Conservation (phyloP, 1,139 yeast species). For the Nakaseomyces delphensis region DNA sequence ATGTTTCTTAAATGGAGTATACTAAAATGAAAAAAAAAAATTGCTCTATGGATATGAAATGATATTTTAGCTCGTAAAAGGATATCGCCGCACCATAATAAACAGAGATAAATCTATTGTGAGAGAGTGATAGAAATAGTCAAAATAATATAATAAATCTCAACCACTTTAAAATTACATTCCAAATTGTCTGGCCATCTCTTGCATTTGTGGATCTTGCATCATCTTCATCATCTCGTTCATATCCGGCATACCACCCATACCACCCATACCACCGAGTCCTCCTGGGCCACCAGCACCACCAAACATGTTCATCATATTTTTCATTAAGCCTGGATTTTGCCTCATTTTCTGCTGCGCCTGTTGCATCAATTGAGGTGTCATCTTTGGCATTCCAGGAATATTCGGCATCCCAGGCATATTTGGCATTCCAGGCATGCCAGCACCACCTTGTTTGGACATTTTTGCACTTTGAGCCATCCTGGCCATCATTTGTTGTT, state of each 20-base stretch:
- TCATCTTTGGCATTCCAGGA: slow-evolving; percentile 34
- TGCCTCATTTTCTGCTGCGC: slow-evolving; percentile 50
- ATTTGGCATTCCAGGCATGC: slow-evolving; percentile 38
- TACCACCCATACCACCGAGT: slow-evolving; percentile 33
- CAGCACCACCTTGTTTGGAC: slow-evolving; percentile 36
- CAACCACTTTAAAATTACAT: slow-evolving; percentile 17
- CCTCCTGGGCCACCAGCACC: slow-evolving; percentile 41
- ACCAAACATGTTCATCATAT: slow-evolving; percentile 45
- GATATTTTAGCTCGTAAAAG: not conserved
- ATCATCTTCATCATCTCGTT: slow-evolving; percentile 51
- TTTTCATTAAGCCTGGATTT: slow-evolving; percentile 61
- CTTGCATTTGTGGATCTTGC: slow-evolving; percentile 67
- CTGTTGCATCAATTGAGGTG: slow-evolving; percentile 35
- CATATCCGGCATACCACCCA: slow-evolving; percentile 39
- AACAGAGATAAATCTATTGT: too few relatives aligned
- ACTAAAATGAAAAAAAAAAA: not conserved
- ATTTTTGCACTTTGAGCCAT: slow-evolving; percentile 77
- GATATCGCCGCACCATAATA: not conserved
- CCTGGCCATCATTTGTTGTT: slow-evolving; percentile 88
- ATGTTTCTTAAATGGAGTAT: not conserved
- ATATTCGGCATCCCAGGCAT: slow-evolving; percentile 31
- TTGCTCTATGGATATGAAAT: not conserved
- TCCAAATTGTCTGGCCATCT: slow-evolving; percentile 68
- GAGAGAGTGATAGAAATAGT: not conserved
- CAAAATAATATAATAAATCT: not conserved